phyloP scores from a whole-genome alignment of 768 basidiomycete genomes.

The Cyclocybe aegerita region DNA sequence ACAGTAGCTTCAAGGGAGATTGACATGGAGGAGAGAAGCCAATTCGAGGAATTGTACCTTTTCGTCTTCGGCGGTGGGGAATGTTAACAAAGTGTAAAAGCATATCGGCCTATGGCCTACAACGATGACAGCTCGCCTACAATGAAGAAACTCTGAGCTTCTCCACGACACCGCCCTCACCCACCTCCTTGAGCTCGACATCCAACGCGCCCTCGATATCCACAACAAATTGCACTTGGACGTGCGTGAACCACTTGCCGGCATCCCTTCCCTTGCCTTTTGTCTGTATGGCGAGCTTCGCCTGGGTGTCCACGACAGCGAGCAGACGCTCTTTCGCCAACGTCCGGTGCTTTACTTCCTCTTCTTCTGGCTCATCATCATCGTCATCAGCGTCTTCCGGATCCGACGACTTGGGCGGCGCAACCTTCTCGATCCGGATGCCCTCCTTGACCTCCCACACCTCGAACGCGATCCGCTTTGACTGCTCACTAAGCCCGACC shows the following conservation, averaged over 20 bases:
- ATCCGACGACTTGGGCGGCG: conserved; percentile 41
- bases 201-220: conserved; percentile 36
- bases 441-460: conserved; percentile 78
- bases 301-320: conserved; percentile 39
- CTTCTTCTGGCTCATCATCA: conserved; percentile 56
- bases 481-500: conserved; percentile 43
- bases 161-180: conserved; percentile 20
- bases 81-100: neutral
- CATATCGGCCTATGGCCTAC: neutral
- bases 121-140: conserved; percentile 1
- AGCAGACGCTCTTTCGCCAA: conserved; percentile 55
- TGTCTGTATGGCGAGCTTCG: conserved; percentile 39
- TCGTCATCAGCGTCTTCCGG: conserved; percentile 50
- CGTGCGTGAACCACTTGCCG: conserved; percentile 48
- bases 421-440: conserved; percentile 60
- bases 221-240: conserved; percentile 46
- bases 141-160: conserved; percentile 15
- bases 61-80: neutral
- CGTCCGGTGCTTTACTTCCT: conserved; percentile 63
- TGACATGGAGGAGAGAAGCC: no score
- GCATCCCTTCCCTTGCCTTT: conserved; percentile 38
- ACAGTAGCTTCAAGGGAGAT: no score
- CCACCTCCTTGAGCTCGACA: conserved; percentile 38
- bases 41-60: no score
- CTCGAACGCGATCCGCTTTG: conserved; percentile 60